Evolutionary conservation across 164 flowering plant genomes (phyloP).

Genomic region (Aristolochia contorta): DNA sequence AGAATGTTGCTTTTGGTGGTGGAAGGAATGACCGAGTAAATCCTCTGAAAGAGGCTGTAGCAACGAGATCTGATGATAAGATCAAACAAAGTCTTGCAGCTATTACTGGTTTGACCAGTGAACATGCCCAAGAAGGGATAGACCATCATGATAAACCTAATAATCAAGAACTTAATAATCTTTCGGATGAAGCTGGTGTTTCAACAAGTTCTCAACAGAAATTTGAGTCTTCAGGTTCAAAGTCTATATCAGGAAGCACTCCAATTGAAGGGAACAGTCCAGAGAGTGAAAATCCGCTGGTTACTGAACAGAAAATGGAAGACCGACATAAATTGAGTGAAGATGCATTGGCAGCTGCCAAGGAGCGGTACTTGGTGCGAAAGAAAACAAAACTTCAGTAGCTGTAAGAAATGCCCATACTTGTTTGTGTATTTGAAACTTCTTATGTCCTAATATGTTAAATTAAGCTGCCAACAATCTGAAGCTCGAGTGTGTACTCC

Average conservation of each 20-base stretch:
- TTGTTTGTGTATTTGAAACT: neutral
- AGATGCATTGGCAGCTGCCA: constrained; percentile 12
- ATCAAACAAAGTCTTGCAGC: neutral
- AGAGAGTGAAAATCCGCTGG: neutral
- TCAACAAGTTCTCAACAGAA: neutral
- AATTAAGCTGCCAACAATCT: too few species aligned
- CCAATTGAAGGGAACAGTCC: neutral
- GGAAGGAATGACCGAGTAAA: neutral
- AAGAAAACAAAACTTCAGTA: constrained; percentile 12
- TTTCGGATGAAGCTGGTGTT: neutral
- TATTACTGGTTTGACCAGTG: neutral
- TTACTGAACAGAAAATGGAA: neutral
- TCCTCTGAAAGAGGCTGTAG: neutral
- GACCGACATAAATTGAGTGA: constrained; percentile 6
- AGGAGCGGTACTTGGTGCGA: constrained; percentile 13
- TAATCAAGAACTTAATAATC: too few species aligned
- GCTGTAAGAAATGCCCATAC: neutral
- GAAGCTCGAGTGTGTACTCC: too few species aligned
- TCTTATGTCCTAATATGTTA: too few species aligned
- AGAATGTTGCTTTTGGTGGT: constrained; percentile 18
- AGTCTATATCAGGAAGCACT: neutral
- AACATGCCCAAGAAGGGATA: neutral
- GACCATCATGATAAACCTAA: neutral
- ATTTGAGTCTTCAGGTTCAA: constrained; percentile 2
- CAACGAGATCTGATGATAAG: neutral